Percentiles rank a stretch among this genome's conserved stretches.
Evolutionary conservation across 2,329 filamentous ascomycete genomes (phyloP).

Genomic region (Helicocarpus griseus): DNA sequence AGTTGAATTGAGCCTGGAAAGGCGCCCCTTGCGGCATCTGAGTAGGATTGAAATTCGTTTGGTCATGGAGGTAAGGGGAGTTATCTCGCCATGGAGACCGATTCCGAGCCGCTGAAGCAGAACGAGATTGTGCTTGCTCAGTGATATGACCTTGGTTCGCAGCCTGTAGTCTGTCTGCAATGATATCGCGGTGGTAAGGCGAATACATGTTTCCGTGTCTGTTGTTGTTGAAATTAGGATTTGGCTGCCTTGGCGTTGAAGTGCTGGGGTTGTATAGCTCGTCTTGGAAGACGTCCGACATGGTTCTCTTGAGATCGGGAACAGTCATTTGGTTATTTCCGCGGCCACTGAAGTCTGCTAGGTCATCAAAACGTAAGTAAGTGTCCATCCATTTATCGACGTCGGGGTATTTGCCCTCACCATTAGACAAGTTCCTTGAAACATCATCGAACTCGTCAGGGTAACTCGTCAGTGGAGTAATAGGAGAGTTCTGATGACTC

Average conservation of each 20-base stretch:
- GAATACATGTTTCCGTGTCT: conserved; percentile 38
- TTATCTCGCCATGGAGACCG: conserved; percentile 73
- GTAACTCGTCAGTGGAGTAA: conserved; percentile 49
- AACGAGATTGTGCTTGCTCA: conserved; percentile 51
- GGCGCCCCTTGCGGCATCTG: conserved; percentile 27
- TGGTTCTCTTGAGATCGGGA: conserved; percentile 74
- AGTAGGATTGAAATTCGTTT: conserved; percentile 32
- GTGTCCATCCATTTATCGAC: conserved; percentile 45
- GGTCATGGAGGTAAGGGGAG: conserved; percentile 49
- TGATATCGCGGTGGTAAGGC: conserved; percentile 46
- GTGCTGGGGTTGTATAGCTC: conserved; percentile 61
- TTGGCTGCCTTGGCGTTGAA: conserved; percentile 25
- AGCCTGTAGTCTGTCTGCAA: conserved; percentile 66
- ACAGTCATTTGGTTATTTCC: conserved; percentile 35
- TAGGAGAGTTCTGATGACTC: conserved; percentile 52
- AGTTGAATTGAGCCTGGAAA: conserved; percentile 30
- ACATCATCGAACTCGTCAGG: conserved; percentile 43
- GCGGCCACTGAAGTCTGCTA: conserved; percentile 45
- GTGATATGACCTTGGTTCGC: conserved; percentile 65
- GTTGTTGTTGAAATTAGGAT: conserved; percentile 43
- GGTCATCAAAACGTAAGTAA: conserved; percentile 56
- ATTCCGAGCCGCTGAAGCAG: conserved; percentile 47
- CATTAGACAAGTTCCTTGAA: conserved; percentile 40
- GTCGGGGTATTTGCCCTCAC: conserved; percentile 40
- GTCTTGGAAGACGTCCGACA: conserved; percentile 76